phyloP scores from a whole-genome alignment of 306 rosid species.

The Dicorynia guianensis region DNA sequence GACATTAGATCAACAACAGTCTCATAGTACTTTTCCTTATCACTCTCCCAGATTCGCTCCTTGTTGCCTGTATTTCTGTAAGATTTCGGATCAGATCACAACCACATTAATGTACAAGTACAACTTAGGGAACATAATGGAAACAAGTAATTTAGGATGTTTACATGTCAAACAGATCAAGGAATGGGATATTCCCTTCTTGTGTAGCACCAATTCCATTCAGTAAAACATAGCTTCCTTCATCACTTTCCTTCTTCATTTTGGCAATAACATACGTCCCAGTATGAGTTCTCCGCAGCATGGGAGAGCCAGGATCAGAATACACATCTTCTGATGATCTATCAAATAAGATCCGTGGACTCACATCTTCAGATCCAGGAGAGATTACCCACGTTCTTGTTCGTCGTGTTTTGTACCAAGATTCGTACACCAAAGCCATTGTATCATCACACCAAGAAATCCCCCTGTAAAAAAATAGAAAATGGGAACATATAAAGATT shows the following conservation, averaged over 20 bases:
- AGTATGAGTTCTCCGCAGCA: constrained; percentile 84
- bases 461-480: constrained; percentile 69
- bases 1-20: constrained; percentile 91
- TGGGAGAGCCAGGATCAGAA: constrained; percentile 98
- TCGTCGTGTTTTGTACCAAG: constrained; percentile 94
- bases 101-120: constrained; percentile 33
- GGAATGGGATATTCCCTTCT: constrained; percentile 94
- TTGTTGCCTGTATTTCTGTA: constrained; percentile 86
- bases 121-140: constrained; percentile 17
- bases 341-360: constrained; percentile 85
- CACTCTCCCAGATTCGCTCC: constrained; percentile 94
- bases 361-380: constrained; percentile 74
- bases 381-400: constrained; percentile 83
- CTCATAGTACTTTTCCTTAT: constrained; percentile 85
- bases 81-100: constrained; percentile 55
- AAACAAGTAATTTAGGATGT: constrained; percentile 49
- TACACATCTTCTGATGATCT: constrained; percentile 98
- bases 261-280: constrained; percentile 88
- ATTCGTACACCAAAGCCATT: constrained; percentile 89
- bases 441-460: constrained; percentile 95
- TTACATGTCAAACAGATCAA: constrained; percentile 95
- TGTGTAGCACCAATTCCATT: constrained; percentile 96
- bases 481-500: constrained; percentile 28
- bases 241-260: constrained; percentile 70
- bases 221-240: constrained; percentile 67